Base-by-base conservation (phyloP, 495 filamentous ascomycete genomes). In the Aspergillus conjunctus region DNA sequence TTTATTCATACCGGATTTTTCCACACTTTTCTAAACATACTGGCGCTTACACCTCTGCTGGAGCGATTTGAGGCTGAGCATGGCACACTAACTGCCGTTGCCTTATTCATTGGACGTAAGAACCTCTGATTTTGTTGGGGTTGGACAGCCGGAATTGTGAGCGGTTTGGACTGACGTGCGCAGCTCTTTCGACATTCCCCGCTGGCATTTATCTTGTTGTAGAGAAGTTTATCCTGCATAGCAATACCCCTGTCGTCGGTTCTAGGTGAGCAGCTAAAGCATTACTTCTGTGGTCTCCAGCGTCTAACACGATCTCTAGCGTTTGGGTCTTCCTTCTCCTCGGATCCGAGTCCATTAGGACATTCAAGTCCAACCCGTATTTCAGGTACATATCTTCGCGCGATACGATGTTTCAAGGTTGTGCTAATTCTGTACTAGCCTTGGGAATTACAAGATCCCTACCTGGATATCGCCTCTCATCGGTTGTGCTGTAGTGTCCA, bases 1-100 rank as follows among this genome's bases (percentile, higher is more conserved):
- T 80, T 98, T 54, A 88, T 98, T 56, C 94, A 98, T 71, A 67
- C 81, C 32, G 86, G 87, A 61, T 83, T 93, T 73, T 79, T 95
- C 59, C 94, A 98, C 71, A 77, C 86, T 49, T 63, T 93, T 31
- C 70, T 97, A 66, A 97, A 97, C 73, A 68, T 89, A 44, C 17
- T 96, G 49, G 88, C 92, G 4, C 73, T 97, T 59, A 86, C 86
- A 11, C 94, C 94, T 15, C 77, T 98, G 49, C 69, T 98, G 63
- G 93, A 97, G 73, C 83, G 92, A 49, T 98, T 98, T 71, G 94
- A 98, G 75, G 79, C 85, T n/a, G 93, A 96, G 68, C 82, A 94
- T 76, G 94, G 94, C 26, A 97, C 93, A n/a, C 77, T 97, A 65
- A 88, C 89, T 26, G 85, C 91, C 18, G 66, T 93, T 50, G 83